These are phyloP conservation scores for Yamadazyma kanchanaburiensis DNA, from an alignment of 1,139 yeast species.

Conservation along the genomic window DNA sequence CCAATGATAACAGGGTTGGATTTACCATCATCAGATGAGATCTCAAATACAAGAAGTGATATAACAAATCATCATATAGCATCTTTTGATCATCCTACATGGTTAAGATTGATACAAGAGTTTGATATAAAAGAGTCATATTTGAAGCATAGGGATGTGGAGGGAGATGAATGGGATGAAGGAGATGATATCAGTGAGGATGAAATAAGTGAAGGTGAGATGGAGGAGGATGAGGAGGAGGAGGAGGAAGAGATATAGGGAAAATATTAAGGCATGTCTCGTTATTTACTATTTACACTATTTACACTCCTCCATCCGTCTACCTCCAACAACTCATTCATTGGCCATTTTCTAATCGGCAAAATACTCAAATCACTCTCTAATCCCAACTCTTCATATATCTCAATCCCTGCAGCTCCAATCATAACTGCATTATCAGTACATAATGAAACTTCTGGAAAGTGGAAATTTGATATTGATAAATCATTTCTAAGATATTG, in stretches of 20 bases:
- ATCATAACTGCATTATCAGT: constrained; percentile 97
- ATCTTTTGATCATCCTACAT: constrained; percentile 61
- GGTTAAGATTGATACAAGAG: constrained; percentile 52
- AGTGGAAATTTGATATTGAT: constrained; percentile 35
- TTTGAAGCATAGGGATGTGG: constrained; percentile 42
- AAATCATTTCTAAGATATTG: constrained; percentile 17
- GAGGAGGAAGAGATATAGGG: too few relatives aligned
- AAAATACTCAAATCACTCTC: constrained; percentile 50
- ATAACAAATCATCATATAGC: constrained; percentile 62
- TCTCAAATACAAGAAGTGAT: constrained; percentile 1
- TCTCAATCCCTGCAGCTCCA: constrained; percentile 94
- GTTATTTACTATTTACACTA: constrained; percentile 6
- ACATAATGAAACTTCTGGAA: constrained; percentile 72
- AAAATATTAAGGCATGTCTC: too few relatives aligned
- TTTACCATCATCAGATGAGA: constrained; percentile 4
- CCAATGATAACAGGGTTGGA: constrained; percentile 28
- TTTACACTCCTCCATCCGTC: constrained; percentile 45
- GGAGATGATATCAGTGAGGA: constrained; percentile 6
- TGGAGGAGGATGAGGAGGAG: too few relatives aligned
- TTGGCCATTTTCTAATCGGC: constrained; percentile 77
- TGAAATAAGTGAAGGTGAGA: too few relatives aligned
- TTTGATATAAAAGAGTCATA: constrained; percentile 53
- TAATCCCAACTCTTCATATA: constrained; percentile 53
- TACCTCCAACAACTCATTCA: constrained; percentile 43
- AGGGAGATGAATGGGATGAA: constrained; percentile 26